Base-by-base conservation (phyloP, 129 eudicot genomes). In the Pulicaria dysenterica region DNA sequence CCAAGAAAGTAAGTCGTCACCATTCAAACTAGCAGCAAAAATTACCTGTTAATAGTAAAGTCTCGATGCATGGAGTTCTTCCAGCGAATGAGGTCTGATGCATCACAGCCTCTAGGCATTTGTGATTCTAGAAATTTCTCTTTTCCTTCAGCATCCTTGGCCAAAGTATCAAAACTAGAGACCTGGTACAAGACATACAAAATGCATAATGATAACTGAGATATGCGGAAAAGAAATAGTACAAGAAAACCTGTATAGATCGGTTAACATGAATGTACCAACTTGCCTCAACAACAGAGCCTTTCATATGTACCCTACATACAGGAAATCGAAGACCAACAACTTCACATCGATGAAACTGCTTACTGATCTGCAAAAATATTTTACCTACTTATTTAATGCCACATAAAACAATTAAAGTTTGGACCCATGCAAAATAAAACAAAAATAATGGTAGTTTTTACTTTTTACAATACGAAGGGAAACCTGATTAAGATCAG, bases 11-110 rank as follows among this genome's bases (percentile, higher is more conserved):
- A 24, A 2, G 31, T 24, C 31, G 2, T 24, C 31, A 49, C 36
- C 41, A 58, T 16, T 36, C 40, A 38, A 42, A 24, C 49, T 60
- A 31, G 64, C 57, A 48, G 12, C 36, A 60, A 57, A 45, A 34
- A 24, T 15, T 70, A 94, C 99, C 99, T 82, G 84, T 94, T 94
- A 57, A 94, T 64, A 13, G 97, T 90, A 57, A 94, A 94, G 83
- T 90, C 99, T 36, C 97, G 89, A 38, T 54, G 79, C 94, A 84
- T 82, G 73, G 82, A 78, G 66, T 94, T 69, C 55, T 58, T 85
- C 99, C 99, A 94, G 41, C 73, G 96, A 73, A 73, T 11, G 53
- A 84, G 45, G 62, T 90, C 96, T 48, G 39, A 57, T 47, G 69
- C 70, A 69, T 79, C 85, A 85, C 80, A 84, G 58, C 78, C 82